Percentiles rank a stretch among this genome's conserved stretches.
These are phyloP conservation scores for Globisporangium nunn DNA, from an alignment of 352 stramenopile genomes.

Conservation along the genomic window DNA sequence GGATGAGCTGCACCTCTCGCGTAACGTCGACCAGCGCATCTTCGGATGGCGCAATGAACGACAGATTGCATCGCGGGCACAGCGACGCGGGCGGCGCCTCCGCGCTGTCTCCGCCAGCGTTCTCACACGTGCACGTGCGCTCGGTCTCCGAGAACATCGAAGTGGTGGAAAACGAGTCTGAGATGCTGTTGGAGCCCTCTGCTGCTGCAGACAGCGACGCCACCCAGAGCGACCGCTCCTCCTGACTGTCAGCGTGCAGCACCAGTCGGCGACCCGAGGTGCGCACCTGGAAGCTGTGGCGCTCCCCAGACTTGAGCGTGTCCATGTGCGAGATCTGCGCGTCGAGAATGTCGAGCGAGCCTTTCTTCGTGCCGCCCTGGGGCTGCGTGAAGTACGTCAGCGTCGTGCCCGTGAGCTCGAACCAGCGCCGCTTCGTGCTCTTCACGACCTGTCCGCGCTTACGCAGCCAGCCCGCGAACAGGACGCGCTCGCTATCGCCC, in stretches of 20 bases:
- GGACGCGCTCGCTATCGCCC: slow-evolving; percentile 37
- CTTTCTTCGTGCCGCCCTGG: slow-evolving; percentile 66
- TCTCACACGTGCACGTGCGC: slow-evolving; percentile 53
- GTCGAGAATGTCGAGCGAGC: slow-evolving; percentile 51
- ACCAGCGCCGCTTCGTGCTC: slow-evolving; percentile 83
- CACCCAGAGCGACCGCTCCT: slow-evolving; percentile 77
- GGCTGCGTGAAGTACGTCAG: slow-evolving; percentile 78
- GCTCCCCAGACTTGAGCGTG: slow-evolving; percentile 75
- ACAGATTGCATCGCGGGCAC: slow-evolving; percentile 66
- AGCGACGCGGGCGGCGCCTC: slow-evolving; percentile 1
- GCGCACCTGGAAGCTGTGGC: slow-evolving; percentile 73
- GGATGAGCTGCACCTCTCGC: slow-evolving; percentile 72
- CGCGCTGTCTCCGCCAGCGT: slow-evolving; percentile 20
- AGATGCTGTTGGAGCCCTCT: slow-evolving; percentile 19
- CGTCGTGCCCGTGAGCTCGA: slow-evolving; percentile 61
- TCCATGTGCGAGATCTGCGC: slow-evolving; percentile 57
- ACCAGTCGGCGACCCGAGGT: slow-evolving; percentile 51
- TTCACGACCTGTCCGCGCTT: slow-evolving; percentile 83
- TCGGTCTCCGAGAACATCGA: slow-evolving; percentile 25
- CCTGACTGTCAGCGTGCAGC: slow-evolving; percentile 80
- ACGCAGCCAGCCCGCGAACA: slow-evolving; percentile 78
- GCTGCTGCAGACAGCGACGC: slow-evolving; percentile 60
- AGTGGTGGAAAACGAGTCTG: slow-evolving; percentile 11
- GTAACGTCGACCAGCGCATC: slow-evolving; percentile 67
- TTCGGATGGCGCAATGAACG: slow-evolving; percentile 76